phyloP scores from a whole-genome alignment of 2,329 filamentous ascomycete species.

The Ceratocystis variospora region DNA sequence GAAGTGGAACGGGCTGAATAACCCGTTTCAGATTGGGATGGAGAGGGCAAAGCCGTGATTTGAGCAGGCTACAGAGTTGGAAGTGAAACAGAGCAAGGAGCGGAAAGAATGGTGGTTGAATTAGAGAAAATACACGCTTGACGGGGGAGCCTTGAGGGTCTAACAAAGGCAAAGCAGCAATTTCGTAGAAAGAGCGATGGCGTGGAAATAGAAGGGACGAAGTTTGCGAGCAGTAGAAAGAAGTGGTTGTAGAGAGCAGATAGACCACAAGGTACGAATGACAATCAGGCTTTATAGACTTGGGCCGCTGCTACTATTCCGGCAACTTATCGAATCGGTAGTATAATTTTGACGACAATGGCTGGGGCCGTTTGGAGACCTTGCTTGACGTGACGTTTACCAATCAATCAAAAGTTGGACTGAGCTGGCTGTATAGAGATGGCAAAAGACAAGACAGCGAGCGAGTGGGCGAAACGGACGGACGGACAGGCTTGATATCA shows the following conservation, averaged over 20 bases:
- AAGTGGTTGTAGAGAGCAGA: not conserved
- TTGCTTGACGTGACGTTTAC: not conserved
- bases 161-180: not conserved
- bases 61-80: not conserved
- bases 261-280: not conserved
- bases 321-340: too few species aligned
- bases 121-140: not conserved
- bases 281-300: not conserved
- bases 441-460: not conserved
- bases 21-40: not conserved
- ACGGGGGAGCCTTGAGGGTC: not conserved
- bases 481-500: not conserved
- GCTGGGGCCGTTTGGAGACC: too few species aligned
- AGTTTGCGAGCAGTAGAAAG: not conserved
- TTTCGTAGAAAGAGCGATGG: not conserved
- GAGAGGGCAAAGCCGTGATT: not conserved
- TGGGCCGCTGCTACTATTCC: too few species aligned
- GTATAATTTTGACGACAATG: too few species aligned
- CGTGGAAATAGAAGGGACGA: not conserved
- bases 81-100: not conserved
- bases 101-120: not conserved
- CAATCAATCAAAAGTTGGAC: not conserved
- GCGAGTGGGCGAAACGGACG: not conserved
- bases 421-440: not conserved
- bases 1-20: not conserved